Evolutionary conservation across 371 early-diverging fungal genomes (phyloP).

Genomic region (Nematocida sp.): DNA sequence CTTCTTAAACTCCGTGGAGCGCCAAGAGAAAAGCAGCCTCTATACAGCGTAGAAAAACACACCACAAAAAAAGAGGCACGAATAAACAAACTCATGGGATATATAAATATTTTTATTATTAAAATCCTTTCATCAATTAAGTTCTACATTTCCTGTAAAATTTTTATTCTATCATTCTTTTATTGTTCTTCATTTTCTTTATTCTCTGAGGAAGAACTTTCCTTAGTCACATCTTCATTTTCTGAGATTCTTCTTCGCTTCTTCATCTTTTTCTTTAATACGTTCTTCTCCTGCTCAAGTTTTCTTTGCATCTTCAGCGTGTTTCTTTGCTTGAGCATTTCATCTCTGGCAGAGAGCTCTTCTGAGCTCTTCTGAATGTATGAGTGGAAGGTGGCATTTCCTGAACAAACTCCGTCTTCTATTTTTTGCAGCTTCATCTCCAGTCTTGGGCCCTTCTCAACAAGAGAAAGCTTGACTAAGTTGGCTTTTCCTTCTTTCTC

Average conservation of each 20-base stretch:
- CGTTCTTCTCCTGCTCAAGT: conserved; percentile 48
- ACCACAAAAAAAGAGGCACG: no score
- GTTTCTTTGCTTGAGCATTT: conserved; percentile 1
- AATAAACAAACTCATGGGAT: no score
- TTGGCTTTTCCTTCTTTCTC: conserved; percentile 40
- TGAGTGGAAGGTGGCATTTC: conserved; percentile 76
- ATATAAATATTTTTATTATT: no score
- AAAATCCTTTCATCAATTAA: no score
- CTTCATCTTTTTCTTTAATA: conserved; percentile 37
- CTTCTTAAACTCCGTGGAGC: no score
- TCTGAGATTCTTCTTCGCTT: not conserved
- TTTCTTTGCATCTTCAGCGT: conserved; percentile 2
- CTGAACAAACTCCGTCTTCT: conserved; percentile 79
- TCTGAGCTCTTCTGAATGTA: conserved; percentile 50
- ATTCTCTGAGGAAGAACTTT: no score
- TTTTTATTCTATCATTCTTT: no score
- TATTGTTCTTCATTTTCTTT: no score
- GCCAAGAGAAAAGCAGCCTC: no score
- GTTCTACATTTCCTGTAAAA: no score
- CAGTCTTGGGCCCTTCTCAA: conserved; percentile 86
- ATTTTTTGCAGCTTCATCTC: conserved; percentile 78
- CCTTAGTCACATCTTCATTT: not conserved
- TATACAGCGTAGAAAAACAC: no score
- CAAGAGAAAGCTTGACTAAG: conserved; percentile 60
- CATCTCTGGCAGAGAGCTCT: conserved; percentile 28